Percentiles rank a stretch among this genome's conserved stretches.
phyloP scores from a whole-genome alignment of 805 yeast genomes.

The Starmerella ratchasimensis region DNA sequence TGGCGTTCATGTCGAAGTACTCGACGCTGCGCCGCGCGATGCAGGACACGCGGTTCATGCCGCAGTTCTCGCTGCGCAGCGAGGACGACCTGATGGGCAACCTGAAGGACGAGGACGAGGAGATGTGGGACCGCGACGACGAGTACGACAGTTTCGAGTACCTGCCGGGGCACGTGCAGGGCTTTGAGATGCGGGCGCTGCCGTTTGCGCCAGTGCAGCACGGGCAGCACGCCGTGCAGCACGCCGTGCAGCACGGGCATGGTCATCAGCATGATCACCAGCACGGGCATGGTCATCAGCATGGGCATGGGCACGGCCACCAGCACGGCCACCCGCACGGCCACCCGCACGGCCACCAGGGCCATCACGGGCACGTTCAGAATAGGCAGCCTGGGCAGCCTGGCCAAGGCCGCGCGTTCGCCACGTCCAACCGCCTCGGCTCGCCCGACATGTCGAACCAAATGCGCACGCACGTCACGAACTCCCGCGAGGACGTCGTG shows the following conservation, averaged over 20 bases:
- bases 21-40: slow-evolving; percentile 60
- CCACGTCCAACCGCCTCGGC: background rate
- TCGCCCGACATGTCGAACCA: background rate
- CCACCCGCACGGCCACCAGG: background rate
- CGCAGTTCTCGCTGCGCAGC: slow-evolving; percentile 42
- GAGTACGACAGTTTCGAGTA: no score
- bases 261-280: background rate
- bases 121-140: slow-evolving; percentile 1
- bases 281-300: slow-evolving; percentile 1
- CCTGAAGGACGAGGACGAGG: slow-evolving; percentile 5
- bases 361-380: background rate
- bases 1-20: slow-evolving; percentile 89
- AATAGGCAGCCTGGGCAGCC: no score
- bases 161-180: background rate
- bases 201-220: no score
- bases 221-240: no score
- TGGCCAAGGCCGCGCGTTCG: no score
- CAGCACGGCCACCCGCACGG: background rate
- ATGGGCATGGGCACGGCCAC: background rate
- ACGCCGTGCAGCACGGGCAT: background rate
- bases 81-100: slow-evolving; percentile 8
- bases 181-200: no score
- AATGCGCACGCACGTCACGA: background rate
- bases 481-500: background rate
- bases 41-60: slow-evolving; percentile 63